Base-by-base conservation (phyloP, 116 monocot species). In the Trichopus zeylanicus region DNA sequence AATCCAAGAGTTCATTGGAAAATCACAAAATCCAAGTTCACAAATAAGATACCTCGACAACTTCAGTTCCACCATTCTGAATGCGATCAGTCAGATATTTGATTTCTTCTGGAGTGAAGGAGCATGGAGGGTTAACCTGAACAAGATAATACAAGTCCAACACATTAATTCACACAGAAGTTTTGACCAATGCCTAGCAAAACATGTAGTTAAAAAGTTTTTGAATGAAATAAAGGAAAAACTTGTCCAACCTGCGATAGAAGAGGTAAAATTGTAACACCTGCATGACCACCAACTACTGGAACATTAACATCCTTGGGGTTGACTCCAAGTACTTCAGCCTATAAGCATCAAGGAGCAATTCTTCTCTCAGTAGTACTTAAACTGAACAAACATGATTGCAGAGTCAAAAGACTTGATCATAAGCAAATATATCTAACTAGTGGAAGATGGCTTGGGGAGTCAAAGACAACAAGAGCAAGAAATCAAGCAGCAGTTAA, bases 51-150 rank as follows among this genome's bases (percentile, higher is more conserved):
- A 99, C 99, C 92, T 99, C 92, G 54, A 99, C 99, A 48, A 99
- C 99, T 77, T 99, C 99, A 48, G 99, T 99, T 56, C 99, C 92
- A 7, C 92, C 99, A 79, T 99, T 92, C 65, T 99, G 99, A 42
- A 99, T 99, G 32, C 99, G 85, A 67, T 88, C 58, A 19, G 99
- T 92, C 15, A 99, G 80, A 63, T 83, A 83, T 20, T 56, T 56
- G 19, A 83, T 70, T 71, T 99, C 99, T 53, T 88, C 81, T 21
- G 70, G 6, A 7, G 99, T 92, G 56, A 99, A 88, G 26, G 81
- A 82, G 59, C 83, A 81, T 20, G 99, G 76, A 61, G 92, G 99
- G 25, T 73, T 85, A 25, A 92, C 88, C 99, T 99, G 63, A 63
- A 67, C 29, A 18, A 52, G 62, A 24, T 9, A 20, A 52, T 4